phyloP scores from a whole-genome alignment of 805 yeast species.

The Saturnispora mendoncae region DNA sequence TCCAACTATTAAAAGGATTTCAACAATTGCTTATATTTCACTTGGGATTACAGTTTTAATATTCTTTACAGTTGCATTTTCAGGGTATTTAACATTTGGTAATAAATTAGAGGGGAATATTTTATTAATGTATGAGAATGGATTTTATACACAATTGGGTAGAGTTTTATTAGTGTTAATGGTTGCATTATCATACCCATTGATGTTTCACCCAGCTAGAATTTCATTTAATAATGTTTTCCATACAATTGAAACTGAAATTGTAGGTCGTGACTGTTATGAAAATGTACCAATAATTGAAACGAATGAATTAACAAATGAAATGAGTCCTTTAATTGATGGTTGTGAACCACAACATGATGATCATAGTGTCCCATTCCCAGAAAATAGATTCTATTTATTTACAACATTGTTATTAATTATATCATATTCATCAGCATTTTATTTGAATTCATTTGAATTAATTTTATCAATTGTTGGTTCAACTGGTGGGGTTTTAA shows the following conservation, averaged over 20 bases:
- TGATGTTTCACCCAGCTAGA: constrained; percentile 76
- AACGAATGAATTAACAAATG: not conserved
- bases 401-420: constrained; percentile 42
- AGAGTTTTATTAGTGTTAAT: constrained; percentile 56
- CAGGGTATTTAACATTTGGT: constrained; percentile 75
- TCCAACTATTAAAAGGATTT: constrained; percentile 40
- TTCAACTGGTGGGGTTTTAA: constrained; percentile 75
- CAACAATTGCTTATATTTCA: constrained; percentile 37
- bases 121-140: constrained; percentile 54
- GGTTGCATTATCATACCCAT: constrained; percentile 71
- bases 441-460: constrained; percentile 55
- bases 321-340: constrained; percentile 12
- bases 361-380: constrained; percentile 35
- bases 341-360: constrained; percentile 23
- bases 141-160: constrained; percentile 42
- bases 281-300: not conserved
- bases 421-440: constrained; percentile 46
- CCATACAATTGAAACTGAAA: constrained; percentile 11
- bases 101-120: constrained; percentile 55
- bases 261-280: not conserved
- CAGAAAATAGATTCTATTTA: constrained; percentile 36
- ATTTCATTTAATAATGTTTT: constrained; percentile 60
- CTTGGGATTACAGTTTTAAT: constrained; percentile 45
- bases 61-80: constrained; percentile 55
- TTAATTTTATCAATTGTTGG: constrained; percentile 67